Evolutionary conservation across 345 rosid species (phyloP).

Genomic region (Rhodomyrtus tomentosa): DNA sequence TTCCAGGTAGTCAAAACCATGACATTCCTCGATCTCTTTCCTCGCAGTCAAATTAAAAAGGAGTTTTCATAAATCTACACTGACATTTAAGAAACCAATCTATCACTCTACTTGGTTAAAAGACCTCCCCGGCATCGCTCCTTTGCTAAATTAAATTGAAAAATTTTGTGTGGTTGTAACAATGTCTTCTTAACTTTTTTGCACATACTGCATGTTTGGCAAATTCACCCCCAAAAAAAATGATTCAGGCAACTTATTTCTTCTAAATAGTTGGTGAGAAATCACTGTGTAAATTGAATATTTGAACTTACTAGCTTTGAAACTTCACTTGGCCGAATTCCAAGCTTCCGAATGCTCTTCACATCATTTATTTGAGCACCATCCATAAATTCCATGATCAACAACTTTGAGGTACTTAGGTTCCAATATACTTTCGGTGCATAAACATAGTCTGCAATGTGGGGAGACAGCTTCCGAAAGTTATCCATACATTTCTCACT

Average conservation of each 20-base stretch:
- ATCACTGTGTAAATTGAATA: neutral
- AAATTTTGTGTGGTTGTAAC: neutral
- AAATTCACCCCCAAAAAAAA: neutral
- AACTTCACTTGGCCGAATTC: slow-evolving; percentile 68
- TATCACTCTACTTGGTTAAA: neutral
- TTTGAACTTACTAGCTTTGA: slow-evolving; percentile 59
- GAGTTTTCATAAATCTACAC: neutral
- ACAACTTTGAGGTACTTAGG: slow-evolving; percentile 71
- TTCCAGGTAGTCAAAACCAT: neutral
- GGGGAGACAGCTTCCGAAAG: slow-evolving; percentile 82
- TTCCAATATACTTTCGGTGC: slow-evolving; percentile 80
- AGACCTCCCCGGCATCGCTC: neutral
- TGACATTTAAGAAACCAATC: neutral
- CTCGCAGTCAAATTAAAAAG: neutral
- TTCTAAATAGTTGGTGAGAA: neutral
- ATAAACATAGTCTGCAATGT: slow-evolving; percentile 68
- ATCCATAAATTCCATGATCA: slow-evolving; percentile 94
- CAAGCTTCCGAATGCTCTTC: slow-evolving; percentile 53
- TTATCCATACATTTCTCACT: slow-evolving; percentile 80
- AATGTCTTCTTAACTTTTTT: neutral
- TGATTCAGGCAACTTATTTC: neutral
- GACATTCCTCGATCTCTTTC: neutral
- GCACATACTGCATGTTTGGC: neutral
- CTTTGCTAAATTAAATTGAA: neutral
- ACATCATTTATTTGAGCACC: slow-evolving; percentile 82